Conservation (phyloP, 306 rosid species). For the Pueraria montana region DNA sequence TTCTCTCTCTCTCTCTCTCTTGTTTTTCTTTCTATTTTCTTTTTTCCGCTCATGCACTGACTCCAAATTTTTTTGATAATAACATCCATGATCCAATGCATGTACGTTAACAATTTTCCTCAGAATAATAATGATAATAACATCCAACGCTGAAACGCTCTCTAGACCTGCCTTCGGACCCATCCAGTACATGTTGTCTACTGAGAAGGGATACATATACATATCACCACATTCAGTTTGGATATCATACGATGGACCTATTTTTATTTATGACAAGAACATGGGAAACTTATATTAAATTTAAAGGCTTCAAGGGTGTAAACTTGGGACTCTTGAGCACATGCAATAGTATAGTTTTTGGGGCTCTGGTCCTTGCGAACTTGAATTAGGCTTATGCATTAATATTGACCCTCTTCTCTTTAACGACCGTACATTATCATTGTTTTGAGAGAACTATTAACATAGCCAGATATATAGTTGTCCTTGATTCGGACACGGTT, state of each 20-base stretch:
- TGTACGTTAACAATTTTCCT: too few relatives aligned
- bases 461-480: too few relatives aligned
- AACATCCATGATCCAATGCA: too few relatives aligned
- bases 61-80: too few relatives aligned
- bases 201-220: not conserved
- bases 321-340: too few relatives aligned
- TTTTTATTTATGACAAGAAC: not conserved
- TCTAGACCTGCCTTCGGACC: not conserved
- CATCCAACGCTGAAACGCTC: not conserved
- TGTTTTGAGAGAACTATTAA: not conserved
- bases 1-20: too few relatives aligned
- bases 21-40: too few relatives aligned
- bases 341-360: not conserved
- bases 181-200: not conserved
- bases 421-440: not conserved
- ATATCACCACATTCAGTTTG: not conserved
- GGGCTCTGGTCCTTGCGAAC: slow-evolving; percentile 3
- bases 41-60: too few relatives aligned
- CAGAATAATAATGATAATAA: too few relatives aligned
- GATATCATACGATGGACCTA: not conserved
- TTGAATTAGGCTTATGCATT: not conserved
- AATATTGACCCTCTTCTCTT: slow-evolving; percentile 14
- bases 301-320: too few relatives aligned
- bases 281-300: not conserved
- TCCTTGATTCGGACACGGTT: too few relatives aligned